These are phyloP conservation scores for Suhomyces anneliseae DNA, from an alignment of 1,139 yeast species.

Conservation along the genomic window DNA sequence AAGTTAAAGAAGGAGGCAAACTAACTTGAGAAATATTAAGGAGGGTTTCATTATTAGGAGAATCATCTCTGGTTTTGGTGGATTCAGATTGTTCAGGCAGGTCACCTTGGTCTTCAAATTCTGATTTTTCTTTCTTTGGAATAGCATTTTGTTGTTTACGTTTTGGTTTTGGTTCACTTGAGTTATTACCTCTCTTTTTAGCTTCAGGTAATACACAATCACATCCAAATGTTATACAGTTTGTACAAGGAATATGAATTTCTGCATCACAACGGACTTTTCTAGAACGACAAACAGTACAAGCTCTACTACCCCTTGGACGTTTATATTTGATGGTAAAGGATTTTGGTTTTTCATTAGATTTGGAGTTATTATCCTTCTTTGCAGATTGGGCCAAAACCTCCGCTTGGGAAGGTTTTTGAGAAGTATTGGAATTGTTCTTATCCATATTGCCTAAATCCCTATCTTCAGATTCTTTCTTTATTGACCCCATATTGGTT, in stretches of 20 bases:
- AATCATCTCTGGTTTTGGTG: conserved; percentile 1
- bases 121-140: conserved; percentile 7
- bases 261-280: conserved; percentile 70
- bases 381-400: conserved; percentile 8
- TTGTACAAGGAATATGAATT: conserved; percentile 73
- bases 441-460: neutral
- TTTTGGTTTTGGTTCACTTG: conserved; percentile 25
- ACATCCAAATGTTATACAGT: conserved; percentile 74
- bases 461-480: neutral
- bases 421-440: neutral
- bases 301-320: conserved; percentile 54
- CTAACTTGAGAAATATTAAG: conserved; percentile 45
- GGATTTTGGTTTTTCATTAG: conserved; percentile 44
- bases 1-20: conserved; percentile 47
- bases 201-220: conserved; percentile 68
- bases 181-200: conserved; percentile 42
- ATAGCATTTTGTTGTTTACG: conserved; percentile 12
- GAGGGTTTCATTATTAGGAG: conserved; percentile 36
- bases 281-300: conserved; percentile 63
- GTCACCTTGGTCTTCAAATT: neutral
- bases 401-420: conserved; percentile 8
- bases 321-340: conserved; percentile 52
- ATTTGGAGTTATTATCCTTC: conserved; percentile 4
- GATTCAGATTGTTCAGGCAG: neutral
- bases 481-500: conserved; percentile 4